Conservation (phyloP, 2,329 filamentous ascomycete species). For the Colletotrichum sp. region DNA sequence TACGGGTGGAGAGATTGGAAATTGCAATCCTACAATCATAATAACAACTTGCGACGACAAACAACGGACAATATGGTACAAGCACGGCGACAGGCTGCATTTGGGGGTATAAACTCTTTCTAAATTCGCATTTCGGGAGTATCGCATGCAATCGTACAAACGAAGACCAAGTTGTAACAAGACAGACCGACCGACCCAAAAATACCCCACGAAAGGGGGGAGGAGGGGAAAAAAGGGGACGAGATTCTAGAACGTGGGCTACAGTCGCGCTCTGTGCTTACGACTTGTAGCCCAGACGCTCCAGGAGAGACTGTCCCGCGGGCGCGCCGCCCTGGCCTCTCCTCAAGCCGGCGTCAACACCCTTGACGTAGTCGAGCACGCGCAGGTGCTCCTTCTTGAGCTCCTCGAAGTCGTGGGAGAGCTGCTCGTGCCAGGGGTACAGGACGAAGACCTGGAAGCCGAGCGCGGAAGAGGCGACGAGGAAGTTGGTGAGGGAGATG, state of each 20-base stretch:
- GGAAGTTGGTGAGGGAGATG: conserved; percentile 69
- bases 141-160: conserved; percentile 8
- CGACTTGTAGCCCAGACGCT: conserved; percentile 24
- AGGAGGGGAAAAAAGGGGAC: not conserved
- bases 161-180: not conserved
- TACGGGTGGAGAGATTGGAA: accelerated
- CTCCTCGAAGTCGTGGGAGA: conserved; percentile 65
- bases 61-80: not conserved
- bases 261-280: not conserved
- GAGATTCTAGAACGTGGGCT: not conserved
- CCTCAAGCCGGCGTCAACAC: conserved; percentile 19
- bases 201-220: not conserved
- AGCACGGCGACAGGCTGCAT: not conserved
- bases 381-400: conserved; percentile 62
- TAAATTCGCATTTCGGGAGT: conserved; percentile 2
- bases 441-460: conserved; percentile 73
- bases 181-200: not conserved
- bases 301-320: conserved; percentile 17
- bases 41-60: not conserved
- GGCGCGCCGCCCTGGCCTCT: conserved; percentile 16
- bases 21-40: not conserved
- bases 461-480: conserved; percentile 68
- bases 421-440: conserved; percentile 73
- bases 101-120: not conserved
- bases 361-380: conserved; percentile 41